A percentile compares a stretch with the other conserved stretches of the same genome.
phyloP scores from a whole-genome alignment of 225 moss, liverwort and hornwort species.

The Physcomitrium patens region DNA sequence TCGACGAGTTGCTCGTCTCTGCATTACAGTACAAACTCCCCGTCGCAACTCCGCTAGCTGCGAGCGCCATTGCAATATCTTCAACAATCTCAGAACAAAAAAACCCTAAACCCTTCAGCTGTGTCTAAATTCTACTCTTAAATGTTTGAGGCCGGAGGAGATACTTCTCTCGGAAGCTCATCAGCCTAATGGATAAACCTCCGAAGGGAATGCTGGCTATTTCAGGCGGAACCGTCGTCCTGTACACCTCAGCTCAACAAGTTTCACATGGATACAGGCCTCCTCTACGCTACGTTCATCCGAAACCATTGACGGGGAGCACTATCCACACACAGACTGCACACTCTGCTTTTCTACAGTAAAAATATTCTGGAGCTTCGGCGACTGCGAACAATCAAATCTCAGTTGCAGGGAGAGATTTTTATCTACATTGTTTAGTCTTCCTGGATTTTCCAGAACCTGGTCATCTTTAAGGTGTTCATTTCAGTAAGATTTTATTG shows the following conservation, averaged over 20 bases:
- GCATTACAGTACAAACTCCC: conserved; percentile 32
- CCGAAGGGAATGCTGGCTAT: neutral
- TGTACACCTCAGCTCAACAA: too few species aligned
- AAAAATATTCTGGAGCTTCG: conserved; percentile 6
- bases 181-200: conserved; percentile 21
- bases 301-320: conserved; percentile 27
- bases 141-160: neutral
- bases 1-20: conserved; percentile 36
- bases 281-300: conserved; percentile 17
- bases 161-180: neutral
- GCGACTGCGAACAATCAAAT: neutral
- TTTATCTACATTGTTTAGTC: conserved; percentile 6
- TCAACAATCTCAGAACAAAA: neutral
- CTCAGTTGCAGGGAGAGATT: neutral
- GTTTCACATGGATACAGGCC: neutral
- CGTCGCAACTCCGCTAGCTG: conserved; percentile 35
- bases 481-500: neutral
- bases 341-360: neutral
- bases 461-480: neutral
- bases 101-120: conserved; percentile 37
- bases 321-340: conserved; percentile 51
- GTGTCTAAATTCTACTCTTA: neutral
- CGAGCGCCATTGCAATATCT: conserved; percentile 42
- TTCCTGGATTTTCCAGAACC: neutral
- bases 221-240: conserved; percentile 11